Evolutionary conservation across 768 basidiomycete species (phyloP), one percentile per base, ranked within the genome.

Genomic region (Peribolospora kevripleyi): DNA sequence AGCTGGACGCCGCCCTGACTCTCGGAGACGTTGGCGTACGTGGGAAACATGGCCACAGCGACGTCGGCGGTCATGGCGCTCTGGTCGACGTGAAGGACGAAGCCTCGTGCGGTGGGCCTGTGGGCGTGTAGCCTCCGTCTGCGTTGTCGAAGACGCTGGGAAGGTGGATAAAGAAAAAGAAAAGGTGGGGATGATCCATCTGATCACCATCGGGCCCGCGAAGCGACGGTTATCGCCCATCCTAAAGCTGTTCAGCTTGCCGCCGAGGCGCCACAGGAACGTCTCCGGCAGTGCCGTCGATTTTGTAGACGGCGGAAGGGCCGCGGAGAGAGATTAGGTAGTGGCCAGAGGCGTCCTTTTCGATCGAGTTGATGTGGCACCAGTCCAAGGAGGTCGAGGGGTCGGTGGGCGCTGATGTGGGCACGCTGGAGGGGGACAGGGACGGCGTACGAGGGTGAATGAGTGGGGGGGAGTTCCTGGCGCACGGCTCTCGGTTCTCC

Each of bases 361-460:
- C 61, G 11, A 62, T 50, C 13, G 61, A 59, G 53, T 65, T 65
- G 54, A 65, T 58, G 51, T 64, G 63, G 46, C 62, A 48, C 0
- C 45, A 10, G 38, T 53, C 52, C 38, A 53, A 63, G 38, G 25
- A 25, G 25, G 25, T 25, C 25, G 25, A 25, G 25, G 25, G 25
- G 25, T 25, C 25, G 25, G 54, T 63, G 48, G 62, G 61, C 53
- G 50, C 60, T 39, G 59, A 54, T 4, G 40, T 40, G 10, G 47
- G 51, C 25, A n/a, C 7, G 13, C 7, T 8, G 13, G 8, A 50
- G 48, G 8, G 38, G 48, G 13, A 36, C n/a, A n/a, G n/a, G n/a
- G n/a, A n/a, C n/a, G n/a, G n/a, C n/a, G n/a, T n/a, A n/a, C 25
- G 25, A 25, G 25, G 25, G 25, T n/a, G 25, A 25, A 25, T 25